Evolutionary conservation across 78 protist genomes (phyloP), one percentile per base, ranked within the genome.

Genomic region (Parvularia atlantis): DNA sequence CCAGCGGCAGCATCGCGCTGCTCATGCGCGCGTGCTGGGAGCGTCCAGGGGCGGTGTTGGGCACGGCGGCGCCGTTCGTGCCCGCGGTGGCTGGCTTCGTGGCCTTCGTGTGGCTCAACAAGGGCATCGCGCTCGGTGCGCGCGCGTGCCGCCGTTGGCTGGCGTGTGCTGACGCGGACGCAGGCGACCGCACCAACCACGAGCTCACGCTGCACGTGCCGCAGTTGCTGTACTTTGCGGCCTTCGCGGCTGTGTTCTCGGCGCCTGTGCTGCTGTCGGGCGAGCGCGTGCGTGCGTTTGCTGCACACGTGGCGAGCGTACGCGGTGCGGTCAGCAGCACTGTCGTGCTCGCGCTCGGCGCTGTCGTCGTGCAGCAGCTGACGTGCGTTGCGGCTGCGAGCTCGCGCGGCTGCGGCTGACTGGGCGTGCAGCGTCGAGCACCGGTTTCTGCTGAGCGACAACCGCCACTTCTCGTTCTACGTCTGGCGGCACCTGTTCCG

Each of bases 391-490:
- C 63, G 46, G 33, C 13, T 26, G 30, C 17, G 26, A 1, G 31
- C 16, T 14, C 20, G 62, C 39, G 48, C 70, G 24, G 17, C 35
- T 28, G 10, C 43, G 9, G 65, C 35, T 28, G 9, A 20, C 1
- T 24, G 63, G 35, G 6, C 16, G 58, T 66, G 0, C 52, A 33
- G 33, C 24, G 0, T 11, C 48, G 33, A 57, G 35, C 74, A 68
- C 33, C 81, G 75, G 35, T 69, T 41, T 64, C 73, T 58, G 16
- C 77, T 66, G 30, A 58, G 75, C 26, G 89, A 84, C 73, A 84
- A 84, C 62, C 72, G 89, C 13, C 89, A 84, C 78, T 76, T 52
- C 75, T 64, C 84, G 37, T 79, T 79, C 41, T 72, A 73, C 58
- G 1, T 79, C 16, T 78, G 82, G 79, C 52, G 60, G 40, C 37